Evolutionary conservation across 2,329 filamentous ascomycete species (phyloP).

Genomic region (Trichoderma sp.): DNA sequence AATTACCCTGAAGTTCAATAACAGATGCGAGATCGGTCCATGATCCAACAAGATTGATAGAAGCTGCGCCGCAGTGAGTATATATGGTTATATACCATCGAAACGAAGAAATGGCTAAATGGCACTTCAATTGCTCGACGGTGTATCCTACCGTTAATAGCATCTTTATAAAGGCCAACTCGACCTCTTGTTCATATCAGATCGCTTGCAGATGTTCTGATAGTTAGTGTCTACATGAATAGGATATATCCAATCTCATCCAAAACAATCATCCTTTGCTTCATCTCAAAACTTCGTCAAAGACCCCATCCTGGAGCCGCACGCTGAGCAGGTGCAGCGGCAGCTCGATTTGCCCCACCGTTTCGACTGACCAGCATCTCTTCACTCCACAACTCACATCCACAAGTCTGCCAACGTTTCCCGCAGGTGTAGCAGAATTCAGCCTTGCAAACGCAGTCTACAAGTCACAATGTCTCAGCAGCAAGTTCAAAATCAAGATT

Average conservation of each 20-base stretch:
- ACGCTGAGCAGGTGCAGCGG: not conserved
- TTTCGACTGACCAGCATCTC: not conserved
- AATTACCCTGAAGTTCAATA: not conserved
- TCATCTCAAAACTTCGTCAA: not conserved
- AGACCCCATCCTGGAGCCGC: not conserved
- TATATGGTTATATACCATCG: not conserved
- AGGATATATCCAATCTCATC: not conserved
- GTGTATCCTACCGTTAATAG: not conserved
- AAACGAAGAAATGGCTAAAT: not conserved
- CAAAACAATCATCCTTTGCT: not conserved
- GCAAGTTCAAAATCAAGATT: slow-evolving; percentile 28
- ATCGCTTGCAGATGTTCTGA: too few relatives aligned
- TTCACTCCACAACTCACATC: slow-evolving; percentile 49
- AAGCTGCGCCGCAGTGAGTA: not conserved
- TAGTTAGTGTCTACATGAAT: not conserved
- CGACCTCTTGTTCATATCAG: not conserved
- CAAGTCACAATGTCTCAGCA: not conserved
- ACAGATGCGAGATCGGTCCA: not conserved
- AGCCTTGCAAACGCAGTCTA: slow-evolving; percentile 67
- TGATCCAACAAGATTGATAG: not conserved
- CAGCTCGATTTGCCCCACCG: not conserved
- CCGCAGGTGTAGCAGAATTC: slow-evolving; percentile 89
- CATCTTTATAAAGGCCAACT: not conserved
- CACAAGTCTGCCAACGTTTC: slow-evolving; percentile 76
- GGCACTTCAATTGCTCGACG: not conserved